These are phyloP conservation scores for Prillingera fragicola DNA, from an alignment of 1,284 basidiomycete genomes.

Conservation along the genomic window DNA sequence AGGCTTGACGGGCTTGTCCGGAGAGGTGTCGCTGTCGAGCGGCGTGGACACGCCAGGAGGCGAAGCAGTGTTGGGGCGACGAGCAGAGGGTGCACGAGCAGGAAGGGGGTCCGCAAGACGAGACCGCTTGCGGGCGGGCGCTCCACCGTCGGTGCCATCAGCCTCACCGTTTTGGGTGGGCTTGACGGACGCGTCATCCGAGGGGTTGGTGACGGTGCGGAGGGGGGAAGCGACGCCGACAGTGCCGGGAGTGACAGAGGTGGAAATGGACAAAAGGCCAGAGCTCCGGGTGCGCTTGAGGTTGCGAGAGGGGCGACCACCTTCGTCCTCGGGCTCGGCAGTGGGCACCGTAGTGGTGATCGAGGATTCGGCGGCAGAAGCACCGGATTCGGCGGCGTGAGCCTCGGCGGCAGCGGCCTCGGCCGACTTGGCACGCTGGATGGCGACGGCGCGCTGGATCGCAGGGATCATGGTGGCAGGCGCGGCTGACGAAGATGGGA, in stretches of 20 bases:
- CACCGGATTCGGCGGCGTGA: slow-evolving; percentile 3
- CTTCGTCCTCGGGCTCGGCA: slow-evolving; percentile 17
- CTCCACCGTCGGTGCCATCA: not conserved
- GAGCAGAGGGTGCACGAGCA: not conserved
- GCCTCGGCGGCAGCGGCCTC: slow-evolving; percentile 12
- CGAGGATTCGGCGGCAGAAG: not conserved
- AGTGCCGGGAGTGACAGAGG: slow-evolving; percentile 3
- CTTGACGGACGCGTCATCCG: slow-evolving; percentile 1
- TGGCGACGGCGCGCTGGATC: slow-evolving; percentile 16
- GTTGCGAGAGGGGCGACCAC: slow-evolving; percentile 2
- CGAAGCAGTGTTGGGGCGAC: slow-evolving; percentile 8
- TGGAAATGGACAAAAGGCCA: slow-evolving; percentile 17
- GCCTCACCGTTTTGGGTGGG: slow-evolving; percentile 4
- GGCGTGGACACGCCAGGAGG: slow-evolving; percentile 5
- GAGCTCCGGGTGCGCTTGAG: slow-evolving; percentile 30
- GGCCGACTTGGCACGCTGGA: slow-evolving; percentile 15
- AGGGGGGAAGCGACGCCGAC: slow-evolving; percentile 25
- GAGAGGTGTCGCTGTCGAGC: slow-evolving; percentile 1
- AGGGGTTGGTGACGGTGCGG: slow-evolving; percentile 21
- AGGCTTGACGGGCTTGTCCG: slow-evolving; percentile 1
- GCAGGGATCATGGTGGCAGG: slow-evolving; percentile 18
- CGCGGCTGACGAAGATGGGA: slow-evolving; percentile 6
- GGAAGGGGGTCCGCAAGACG: slow-evolving; percentile 12
- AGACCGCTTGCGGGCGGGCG: slow-evolving; percentile 7
- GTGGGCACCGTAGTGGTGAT: slow-evolving; percentile 1